Percentiles rank a stretch among this genome's conserved stretches.
Conservation (phyloP, 2,329 filamentous ascomycete genomes). For the Cladosporium phlei region DNA sequence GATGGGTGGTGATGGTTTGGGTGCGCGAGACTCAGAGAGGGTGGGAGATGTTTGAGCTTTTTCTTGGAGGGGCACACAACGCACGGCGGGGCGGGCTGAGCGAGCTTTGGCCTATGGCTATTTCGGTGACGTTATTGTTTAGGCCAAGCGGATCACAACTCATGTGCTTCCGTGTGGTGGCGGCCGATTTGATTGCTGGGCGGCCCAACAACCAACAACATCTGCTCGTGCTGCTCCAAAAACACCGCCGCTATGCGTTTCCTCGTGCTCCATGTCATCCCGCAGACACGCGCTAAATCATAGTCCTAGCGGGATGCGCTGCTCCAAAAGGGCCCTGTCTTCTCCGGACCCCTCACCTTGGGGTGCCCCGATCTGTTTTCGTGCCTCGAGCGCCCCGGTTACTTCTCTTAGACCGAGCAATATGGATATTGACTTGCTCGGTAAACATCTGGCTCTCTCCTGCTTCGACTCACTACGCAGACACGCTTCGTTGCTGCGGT, state of each 20-base stretch:
- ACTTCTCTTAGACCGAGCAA: constrained; percentile 13
- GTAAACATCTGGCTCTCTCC: not conserved
- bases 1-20: constrained; percentile 1
- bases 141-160: constrained; percentile 4
- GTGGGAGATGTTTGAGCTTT: constrained; percentile 12
- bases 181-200: constrained; percentile 11
- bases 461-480: not conserved
- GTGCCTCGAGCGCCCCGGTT: constrained; percentile 10
- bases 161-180: too few relatives aligned
- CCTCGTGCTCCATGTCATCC: too few relatives aligned
- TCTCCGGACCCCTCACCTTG: constrained; percentile 11
- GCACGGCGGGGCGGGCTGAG: constrained; percentile 7
- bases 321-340: constrained; percentile 8
- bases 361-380: constrained; percentile 5
- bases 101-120: constrained; percentile 11
- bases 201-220: constrained; percentile 10
- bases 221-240: too few relatives aligned
- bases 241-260: too few relatives aligned
- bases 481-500: not conserved
- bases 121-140: constrained; percentile 11
- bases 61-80: constrained; percentile 10
- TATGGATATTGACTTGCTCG: constrained; percentile 17
- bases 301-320: constrained; percentile 4
- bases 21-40: too few relatives aligned
- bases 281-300: constrained; percentile 8